These are phyloP conservation scores for Pyrrhoderma lamaoense DNA, from an alignment of 1,284 basidiomycete species.

Conservation along the genomic window DNA sequence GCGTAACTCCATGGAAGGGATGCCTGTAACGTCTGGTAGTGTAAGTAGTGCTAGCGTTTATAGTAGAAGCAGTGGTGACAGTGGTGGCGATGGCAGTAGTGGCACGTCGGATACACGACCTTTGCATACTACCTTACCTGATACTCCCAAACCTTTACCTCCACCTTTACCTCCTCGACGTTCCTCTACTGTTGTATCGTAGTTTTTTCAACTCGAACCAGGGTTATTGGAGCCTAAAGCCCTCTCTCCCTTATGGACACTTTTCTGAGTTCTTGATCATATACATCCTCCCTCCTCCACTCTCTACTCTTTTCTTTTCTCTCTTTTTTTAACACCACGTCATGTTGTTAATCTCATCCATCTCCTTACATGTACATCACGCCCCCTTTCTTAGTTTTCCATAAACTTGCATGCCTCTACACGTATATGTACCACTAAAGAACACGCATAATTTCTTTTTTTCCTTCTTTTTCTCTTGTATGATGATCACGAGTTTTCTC, in stretches of 20 bases:
- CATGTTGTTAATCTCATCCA: background rate
- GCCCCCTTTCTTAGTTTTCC: too few species aligned
- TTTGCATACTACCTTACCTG: background rate
- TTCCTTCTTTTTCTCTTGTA: background rate
- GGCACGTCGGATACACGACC: too few species aligned
- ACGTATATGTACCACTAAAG: background rate
- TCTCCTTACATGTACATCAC: too few species aligned
- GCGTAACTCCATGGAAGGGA: background rate
- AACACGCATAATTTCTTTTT: background rate
- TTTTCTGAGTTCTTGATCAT: background rate
- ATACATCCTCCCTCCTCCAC: too few species aligned
- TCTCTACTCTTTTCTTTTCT: too few species aligned
- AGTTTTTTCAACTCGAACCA: background rate
- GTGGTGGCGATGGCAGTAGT: too few species aligned
- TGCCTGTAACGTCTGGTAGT: too few species aligned
- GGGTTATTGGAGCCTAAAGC: too few species aligned
- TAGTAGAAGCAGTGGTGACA: too few species aligned
- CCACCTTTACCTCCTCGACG: slow-evolving; percentile 15
- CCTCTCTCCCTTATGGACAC: background rate
- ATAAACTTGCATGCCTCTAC: background rate
- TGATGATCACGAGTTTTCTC: background rate
- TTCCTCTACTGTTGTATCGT: slow-evolving; percentile 1
- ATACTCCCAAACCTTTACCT: slow-evolving; percentile 5
- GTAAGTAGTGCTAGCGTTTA: too few species aligned
- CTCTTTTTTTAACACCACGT: too few species aligned